Evolutionary conservation across 2,329 filamentous ascomycete species (phyloP), one percentile per base, ranked within the genome.

Genomic region (Diplodia mutila): DNA sequence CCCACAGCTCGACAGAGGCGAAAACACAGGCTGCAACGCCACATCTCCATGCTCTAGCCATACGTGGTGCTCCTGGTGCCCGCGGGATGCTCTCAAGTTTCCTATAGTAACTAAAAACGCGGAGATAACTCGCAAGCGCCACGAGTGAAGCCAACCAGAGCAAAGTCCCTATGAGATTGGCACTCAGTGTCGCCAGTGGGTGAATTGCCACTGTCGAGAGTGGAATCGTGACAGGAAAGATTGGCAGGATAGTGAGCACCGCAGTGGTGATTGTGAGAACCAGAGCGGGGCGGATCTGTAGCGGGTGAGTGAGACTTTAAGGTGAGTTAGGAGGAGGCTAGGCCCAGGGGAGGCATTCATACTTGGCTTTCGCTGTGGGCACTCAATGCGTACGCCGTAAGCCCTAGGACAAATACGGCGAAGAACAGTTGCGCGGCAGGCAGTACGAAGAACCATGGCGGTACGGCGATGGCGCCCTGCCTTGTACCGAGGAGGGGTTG

Each of bases 371-470:
- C 72, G 25, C 37, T 54, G 29, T 57, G 39, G 18, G 48, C 48
- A 23, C 64, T 66, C 64, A 66, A 14, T 27, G 53, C 34, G 55
- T 75, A 77, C 2, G 71, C 72, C 12, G 73, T 73, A 14, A 76
- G 68, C 9, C 69, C 74, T 25, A 77, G 69, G 8, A 73, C 59
- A 3, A 77, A 64, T 25, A 77, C 55, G 39, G 72, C 71, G 61
- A 77, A 74, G 61, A 77, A 59, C 37, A 76, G 55, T 59, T 78
- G 75, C 16, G 74, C 61, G 16, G 67, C 67, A 23, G 75, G 74
- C 51, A 77, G 68, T 61, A 69, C 68, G 12, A 75, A 65, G 66
- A 73, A 71, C 71, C 70, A 74, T 6, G 63, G 67, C 16, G 70
- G 72, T 48, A 71, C 46, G n/a, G 65, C 64, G 8, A 72, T 68